Evolutionary conservation across 2,329 filamentous ascomycete genomes (phyloP).

Genomic region (Penicillium hordei): DNA sequence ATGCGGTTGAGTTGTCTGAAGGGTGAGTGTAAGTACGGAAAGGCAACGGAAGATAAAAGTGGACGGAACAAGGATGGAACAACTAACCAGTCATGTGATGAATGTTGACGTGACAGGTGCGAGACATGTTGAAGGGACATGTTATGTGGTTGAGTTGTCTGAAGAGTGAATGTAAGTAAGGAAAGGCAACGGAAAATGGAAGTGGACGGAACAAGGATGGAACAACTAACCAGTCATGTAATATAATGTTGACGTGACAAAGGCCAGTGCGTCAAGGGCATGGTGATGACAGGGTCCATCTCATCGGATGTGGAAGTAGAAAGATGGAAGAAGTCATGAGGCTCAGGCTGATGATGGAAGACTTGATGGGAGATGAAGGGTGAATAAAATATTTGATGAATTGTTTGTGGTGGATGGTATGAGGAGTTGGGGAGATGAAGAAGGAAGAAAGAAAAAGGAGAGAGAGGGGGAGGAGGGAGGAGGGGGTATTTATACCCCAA

Average conservation of each 20-base stretch:
- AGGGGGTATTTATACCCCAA: not conserved
- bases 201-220: not conserved
- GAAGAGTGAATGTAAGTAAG: not conserved
- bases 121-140: not conserved
- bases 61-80: not conserved
- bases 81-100: not conserved
- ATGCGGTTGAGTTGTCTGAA: not conserved
- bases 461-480: too few species aligned
- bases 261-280: not conserved
- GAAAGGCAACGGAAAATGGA: not conserved
- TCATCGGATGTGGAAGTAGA: not conserved
- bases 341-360: constrained; percentile 1
- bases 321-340: not conserved
- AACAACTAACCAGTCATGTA: not conserved
- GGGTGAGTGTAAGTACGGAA: not conserved
- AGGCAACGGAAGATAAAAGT: too few species aligned
- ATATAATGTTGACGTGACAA: not conserved
- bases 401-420: not conserved
- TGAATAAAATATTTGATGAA: not conserved
- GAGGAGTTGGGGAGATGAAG: not conserved
- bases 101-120: not conserved
- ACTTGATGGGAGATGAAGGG: not conserved
- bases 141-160: not conserved
- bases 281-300: not conserved
- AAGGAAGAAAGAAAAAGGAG: not conserved